A percentile compares a stretch with the other conserved stretches of the same genome.
These are phyloP conservation scores for Fusarium equiseti DNA, from an alignment of 2,329 filamentous ascomycete genomes.

Conservation along the genomic window DNA sequence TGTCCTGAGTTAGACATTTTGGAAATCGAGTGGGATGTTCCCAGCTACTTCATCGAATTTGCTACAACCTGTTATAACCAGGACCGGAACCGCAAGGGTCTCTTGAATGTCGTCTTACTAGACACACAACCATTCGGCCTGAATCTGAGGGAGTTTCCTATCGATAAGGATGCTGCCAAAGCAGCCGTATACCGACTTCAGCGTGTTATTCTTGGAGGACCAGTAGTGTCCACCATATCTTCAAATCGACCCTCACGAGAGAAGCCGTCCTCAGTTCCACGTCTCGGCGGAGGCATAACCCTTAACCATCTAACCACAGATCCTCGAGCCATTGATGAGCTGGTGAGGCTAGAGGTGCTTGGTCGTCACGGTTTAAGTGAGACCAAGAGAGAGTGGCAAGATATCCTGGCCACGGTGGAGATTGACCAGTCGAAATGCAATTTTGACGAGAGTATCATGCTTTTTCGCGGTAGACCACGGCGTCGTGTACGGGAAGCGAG, in stretches of 20 bases:
- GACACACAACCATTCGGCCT: fast-evolving
- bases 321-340: background rate
- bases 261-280: background rate
- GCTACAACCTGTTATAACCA: fast-evolving
- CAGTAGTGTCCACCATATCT: too few species aligned
- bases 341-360: background rate
- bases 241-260: too few species aligned
- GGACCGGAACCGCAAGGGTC: background rate
- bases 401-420: too few species aligned
- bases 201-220: background rate
- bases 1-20: background rate
- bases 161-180: too few species aligned
- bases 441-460: too few species aligned
- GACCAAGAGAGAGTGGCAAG: too few species aligned
- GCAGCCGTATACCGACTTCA: background rate
- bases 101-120: background rate
- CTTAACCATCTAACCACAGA: background rate
- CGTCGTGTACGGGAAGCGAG: too few species aligned
- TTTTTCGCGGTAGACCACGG: fast-evolving
- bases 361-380: too few species aligned
- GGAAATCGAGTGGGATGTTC: fast-evolving
- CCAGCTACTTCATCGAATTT: background rate
- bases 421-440: too few species aligned
- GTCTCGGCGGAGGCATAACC: background rate
- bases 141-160: too few species aligned